Evolutionary conservation across 805 yeast genomes (phyloP).

Genomic region (Wickerhamomyces xylosicus): DNA sequence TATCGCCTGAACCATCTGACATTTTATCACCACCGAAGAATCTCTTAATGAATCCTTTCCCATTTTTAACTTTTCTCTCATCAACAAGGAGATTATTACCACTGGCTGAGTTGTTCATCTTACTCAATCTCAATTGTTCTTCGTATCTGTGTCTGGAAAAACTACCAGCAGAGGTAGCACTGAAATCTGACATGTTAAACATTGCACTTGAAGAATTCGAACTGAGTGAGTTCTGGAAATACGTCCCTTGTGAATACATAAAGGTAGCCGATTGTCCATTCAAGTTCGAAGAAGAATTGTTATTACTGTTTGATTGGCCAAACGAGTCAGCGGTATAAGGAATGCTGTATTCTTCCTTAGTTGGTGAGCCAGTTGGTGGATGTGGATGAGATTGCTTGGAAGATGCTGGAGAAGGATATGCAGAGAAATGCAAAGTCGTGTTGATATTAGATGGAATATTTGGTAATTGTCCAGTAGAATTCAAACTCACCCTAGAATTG

Average conservation of each 20-base stretch:
- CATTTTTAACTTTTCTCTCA: slow-evolving; percentile 14
- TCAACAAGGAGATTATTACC: slow-evolving; percentile 18
- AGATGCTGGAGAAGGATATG: neutral
- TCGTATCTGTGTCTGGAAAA: slow-evolving; percentile 63
- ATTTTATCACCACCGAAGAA: slow-evolving; percentile 4
- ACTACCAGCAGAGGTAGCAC: slow-evolving; percentile 88
- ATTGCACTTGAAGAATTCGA: slow-evolving; percentile 25
- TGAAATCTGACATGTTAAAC: slow-evolving; percentile 48
- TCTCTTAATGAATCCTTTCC: slow-evolving; percentile 9
- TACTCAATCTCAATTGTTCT: slow-evolving; percentile 16
- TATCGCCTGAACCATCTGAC: no score
- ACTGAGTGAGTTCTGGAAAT: slow-evolving; percentile 37
- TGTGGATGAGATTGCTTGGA: neutral
- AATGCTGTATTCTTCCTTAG: neutral
- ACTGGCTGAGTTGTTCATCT: slow-evolving; percentile 6
- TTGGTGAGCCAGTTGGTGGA: neutral
- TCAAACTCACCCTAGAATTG: neutral
- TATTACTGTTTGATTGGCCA: neutral
- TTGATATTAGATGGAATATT: neutral
- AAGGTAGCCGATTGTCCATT: slow-evolving; percentile 14
- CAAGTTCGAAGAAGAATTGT: neutral
- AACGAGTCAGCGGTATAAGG: neutral
- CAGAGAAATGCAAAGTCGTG: neutral
- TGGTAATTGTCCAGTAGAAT: neutral
- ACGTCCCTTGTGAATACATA: slow-evolving; percentile 31